Evolutionary conservation across 139 green algal genomes (phyloP), one percentile per base, ranked within the genome.

Genomic region (Pleodorina starrii): DNA sequence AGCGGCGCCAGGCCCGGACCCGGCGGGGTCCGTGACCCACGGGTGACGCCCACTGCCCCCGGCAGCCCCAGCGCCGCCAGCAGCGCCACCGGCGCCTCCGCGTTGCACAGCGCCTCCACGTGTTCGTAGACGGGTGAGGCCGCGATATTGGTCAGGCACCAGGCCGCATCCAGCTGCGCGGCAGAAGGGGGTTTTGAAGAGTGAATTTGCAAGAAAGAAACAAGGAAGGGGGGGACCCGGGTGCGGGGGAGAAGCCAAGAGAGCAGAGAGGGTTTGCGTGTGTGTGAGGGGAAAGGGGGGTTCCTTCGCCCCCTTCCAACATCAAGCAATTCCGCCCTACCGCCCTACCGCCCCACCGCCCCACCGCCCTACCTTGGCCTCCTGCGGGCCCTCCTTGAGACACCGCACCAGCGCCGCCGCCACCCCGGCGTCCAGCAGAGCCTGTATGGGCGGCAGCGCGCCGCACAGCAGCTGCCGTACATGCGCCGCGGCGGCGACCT

Each of bases 141-240:
- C 11, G 78, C 78, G 36, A 86, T 54, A 54, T 86, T 86, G 54
- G 57, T 57, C 25, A 86, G 78, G 9, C 36, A n/a, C 78, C 78
- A 86, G 36, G 51, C 78, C 12, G 78, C 78, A 50, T 86, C 78
- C 36, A 85, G 32, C 77, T 85, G 77, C 10, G 35, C 10, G 32
- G 17, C 9, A n/a, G 19, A 11, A 42, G 16, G 42, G 38, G 25
- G n/a, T n/a, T n/a, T n/a, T n/a, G n/a, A n/a, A n/a, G n/a, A n/a
- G n/a, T n/a, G n/a, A n/a, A n/a, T n/a, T n/a, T n/a, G n/a, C n/a
- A n/a, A n/a, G n/a, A n/a, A n/a, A n/a, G n/a, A n/a, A n/a, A n/a
- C n/a, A n/a, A n/a, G n/a, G n/a, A n/a, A n/a, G n/a, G n/a, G n/a
- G n/a, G n/a, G n/a, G n/a, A n/a, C n/a, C n/a, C n/a, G n/a, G n/a